Conservation (phyloP, 805 yeast species). For the Saturnispora gosingensis region DNA sequence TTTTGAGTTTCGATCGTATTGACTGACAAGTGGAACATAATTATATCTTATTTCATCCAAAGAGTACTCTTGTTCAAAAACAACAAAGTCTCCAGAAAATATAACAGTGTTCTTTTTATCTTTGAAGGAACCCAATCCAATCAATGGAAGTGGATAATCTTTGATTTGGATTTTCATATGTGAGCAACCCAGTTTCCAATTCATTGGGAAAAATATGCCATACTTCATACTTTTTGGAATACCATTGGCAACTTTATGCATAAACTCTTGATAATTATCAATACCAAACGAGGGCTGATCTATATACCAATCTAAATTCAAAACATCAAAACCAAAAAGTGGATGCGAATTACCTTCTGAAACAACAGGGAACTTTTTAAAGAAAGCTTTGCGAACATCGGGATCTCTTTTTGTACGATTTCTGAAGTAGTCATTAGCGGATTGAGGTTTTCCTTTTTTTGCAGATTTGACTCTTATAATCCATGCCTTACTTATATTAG, state of each 20-base stretch:
- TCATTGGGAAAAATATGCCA: conserved; percentile 46
- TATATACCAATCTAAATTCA: conserved; percentile 17
- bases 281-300: conserved; percentile 46
- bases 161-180: conserved; percentile 36
- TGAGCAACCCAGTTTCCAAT: conserved; percentile 35
- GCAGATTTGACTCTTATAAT: conserved; percentile 18
- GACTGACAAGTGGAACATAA: conserved; percentile 44
- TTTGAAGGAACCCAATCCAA: conserved; percentile 43
- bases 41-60: conserved; percentile 32
- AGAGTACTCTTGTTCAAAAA: conserved; percentile 53
- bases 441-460: background rate
- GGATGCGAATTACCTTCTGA: conserved; percentile 35
- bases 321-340: conserved; percentile 40
- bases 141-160: conserved; percentile 50
- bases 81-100: conserved; percentile 40
- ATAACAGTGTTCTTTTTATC: conserved; percentile 25
- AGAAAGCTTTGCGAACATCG: conserved; percentile 18
- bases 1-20: conserved; percentile 19
- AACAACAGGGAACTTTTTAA: conserved; percentile 23
- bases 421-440: background rate
- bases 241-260: conserved; percentile 35
- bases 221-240: conserved; percentile 45
- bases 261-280: conserved; percentile 36
- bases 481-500: conserved; percentile 28
- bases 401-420: conserved; percentile 18